These are phyloP conservation scores for Pisolithus tinctorius DNA, from an alignment of 768 basidiomycete species.

Conservation along the genomic window DNA sequence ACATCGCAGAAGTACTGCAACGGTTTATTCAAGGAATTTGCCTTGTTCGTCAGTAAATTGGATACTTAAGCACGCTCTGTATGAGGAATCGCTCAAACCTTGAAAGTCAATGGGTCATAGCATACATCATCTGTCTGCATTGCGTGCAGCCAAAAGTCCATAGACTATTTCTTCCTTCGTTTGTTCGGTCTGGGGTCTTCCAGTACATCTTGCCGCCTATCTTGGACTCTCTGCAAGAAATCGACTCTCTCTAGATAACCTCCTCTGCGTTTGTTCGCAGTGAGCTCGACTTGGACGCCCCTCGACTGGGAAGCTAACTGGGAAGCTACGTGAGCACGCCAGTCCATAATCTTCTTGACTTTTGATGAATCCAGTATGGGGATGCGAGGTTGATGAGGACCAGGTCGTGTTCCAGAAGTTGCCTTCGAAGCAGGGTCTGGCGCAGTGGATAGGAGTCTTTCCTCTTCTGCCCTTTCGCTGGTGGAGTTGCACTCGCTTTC, in stretches of 20 bases:
- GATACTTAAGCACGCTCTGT: too few species aligned
- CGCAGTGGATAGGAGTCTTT: slow-evolving; percentile 1
- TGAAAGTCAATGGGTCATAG: neutral
- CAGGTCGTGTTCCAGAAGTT: slow-evolving; percentile 38
- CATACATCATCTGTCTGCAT: neutral
- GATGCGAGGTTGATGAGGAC: slow-evolving; percentile 67
- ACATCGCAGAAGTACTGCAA: too few species aligned
- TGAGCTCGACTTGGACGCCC: slow-evolving; percentile 64
- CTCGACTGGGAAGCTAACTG: slow-evolving; percentile 16
- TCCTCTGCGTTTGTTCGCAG: slow-evolving; percentile 63
- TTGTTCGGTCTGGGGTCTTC: slow-evolving; percentile 53
- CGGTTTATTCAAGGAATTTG: too few species aligned
- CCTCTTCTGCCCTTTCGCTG: neutral
- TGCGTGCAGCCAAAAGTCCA: neutral
- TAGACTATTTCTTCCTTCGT: slow-evolving; percentile 29
- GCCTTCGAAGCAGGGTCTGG: neutral
- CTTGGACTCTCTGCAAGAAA: slow-evolving; percentile 71
- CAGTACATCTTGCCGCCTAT: slow-evolving; percentile 58
- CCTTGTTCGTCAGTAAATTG: too few species aligned
- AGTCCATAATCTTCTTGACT: slow-evolving; percentile 80
- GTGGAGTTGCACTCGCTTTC: slow-evolving; percentile 24
- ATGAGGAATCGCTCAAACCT: too few species aligned
- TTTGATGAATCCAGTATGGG: slow-evolving; percentile 44
- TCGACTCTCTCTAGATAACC: slow-evolving; percentile 84
- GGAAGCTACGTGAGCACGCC: slow-evolving; percentile 58